Conservation (phyloP, 1,284 basidiomycete species). For the Stereum hirsutum region DNA sequence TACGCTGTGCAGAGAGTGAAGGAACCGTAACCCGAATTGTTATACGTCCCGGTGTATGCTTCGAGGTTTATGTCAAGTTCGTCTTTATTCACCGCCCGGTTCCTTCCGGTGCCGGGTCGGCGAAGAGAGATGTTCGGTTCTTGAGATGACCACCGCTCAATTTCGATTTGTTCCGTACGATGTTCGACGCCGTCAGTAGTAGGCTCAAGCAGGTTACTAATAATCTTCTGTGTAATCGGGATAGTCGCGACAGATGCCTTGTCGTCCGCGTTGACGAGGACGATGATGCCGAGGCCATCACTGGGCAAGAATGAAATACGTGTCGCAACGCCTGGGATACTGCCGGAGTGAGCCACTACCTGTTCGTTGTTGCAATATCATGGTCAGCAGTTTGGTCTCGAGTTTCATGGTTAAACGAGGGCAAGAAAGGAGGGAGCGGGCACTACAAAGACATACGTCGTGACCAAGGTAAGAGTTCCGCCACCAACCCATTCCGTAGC, state of each 20-base stretch:
- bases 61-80: no score
- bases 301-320: conserved; percentile 20
- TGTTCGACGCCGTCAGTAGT: no score
- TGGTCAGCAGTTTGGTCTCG: no score
- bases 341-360: conserved; percentile 30
- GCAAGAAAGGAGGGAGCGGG: background rate
- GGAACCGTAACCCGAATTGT: conserved; percentile 14
- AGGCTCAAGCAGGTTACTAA: background rate
- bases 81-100: no score
- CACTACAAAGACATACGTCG: conserved; percentile 16
- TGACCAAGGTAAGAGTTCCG: conserved; percentile 29
- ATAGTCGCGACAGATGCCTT: conserved; percentile 19
- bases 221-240: conserved; percentile 11
- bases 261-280: conserved; percentile 32
- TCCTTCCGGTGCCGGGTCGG: no score
- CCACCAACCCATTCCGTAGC: conserved; percentile 34
- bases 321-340: conserved; percentile 31
- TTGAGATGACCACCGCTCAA: conserved; percentile 1
- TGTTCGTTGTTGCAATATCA: no score
- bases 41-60: conserved; percentile 15
- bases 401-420: no score
- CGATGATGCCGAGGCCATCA: conserved; percentile 29
- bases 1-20: conserved; percentile 13
- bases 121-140: no score
- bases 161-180: background rate